phyloP scores from a whole-genome alignment of 2,329 filamentous ascomycete species.

The Graphium sp. region DNA sequence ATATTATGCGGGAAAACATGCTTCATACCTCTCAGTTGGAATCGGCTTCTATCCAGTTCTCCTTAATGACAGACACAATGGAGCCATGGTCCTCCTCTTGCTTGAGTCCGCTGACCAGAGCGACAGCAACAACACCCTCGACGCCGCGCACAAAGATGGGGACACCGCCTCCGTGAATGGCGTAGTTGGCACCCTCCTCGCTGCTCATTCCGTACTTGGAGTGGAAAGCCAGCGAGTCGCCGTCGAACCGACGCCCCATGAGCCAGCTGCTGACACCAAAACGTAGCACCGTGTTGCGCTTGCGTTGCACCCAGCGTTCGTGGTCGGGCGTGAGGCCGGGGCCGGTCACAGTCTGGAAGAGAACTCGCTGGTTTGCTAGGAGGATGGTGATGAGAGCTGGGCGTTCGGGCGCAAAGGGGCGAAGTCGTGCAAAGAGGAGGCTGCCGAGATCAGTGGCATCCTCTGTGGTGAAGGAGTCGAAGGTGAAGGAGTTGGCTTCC shows the following conservation, averaged over 20 bases:
- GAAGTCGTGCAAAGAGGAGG: constrained; percentile 45
- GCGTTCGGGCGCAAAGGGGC: constrained; percentile 21
- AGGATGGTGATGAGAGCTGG: constrained; percentile 48
- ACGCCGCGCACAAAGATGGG: constrained; percentile 57
- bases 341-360: constrained; percentile 56
- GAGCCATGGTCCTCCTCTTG: constrained; percentile 65
- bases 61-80: constrained; percentile 50
- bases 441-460: constrained; percentile 51
- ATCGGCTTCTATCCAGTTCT: constrained; percentile 25
- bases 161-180: constrained; percentile 63
- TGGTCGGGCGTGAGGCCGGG: constrained; percentile 55
- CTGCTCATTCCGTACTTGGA: constrained; percentile 45
- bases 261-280: constrained; percentile 57
- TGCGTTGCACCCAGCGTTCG: constrained; percentile 52
- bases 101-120: constrained; percentile 61
- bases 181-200: constrained; percentile 43
- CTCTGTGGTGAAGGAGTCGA: constrained; percentile 39
- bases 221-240: constrained; percentile 47
- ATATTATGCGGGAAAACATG: too few relatives aligned
- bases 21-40: too few relatives aligned
- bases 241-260: constrained; percentile 48
- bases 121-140: constrained; percentile 58
- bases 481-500: constrained; percentile 23
- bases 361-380: constrained; percentile 40
- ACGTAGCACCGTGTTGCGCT: constrained; percentile 54